Base-by-base conservation (phyloP, 306 rosid species). In the Parietaria judaica region DNA sequence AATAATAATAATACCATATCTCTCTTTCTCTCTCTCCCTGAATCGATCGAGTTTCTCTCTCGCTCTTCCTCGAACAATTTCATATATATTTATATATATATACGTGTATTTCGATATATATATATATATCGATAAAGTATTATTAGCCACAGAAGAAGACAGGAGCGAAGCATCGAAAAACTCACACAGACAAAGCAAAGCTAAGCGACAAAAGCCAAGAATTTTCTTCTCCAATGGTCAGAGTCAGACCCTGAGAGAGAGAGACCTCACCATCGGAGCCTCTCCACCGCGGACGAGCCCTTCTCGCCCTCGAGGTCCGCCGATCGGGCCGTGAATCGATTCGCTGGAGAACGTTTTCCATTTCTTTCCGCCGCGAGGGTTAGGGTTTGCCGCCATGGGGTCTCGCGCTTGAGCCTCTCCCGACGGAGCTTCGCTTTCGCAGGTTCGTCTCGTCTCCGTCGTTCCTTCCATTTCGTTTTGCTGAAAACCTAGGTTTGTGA, bases 371-470 rank as follows among this genome's bases (percentile, higher is more conserved):
- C 13, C 5, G 38, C 46, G 55, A 6, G 64, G 57, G 61, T 69
- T 67, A 36, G 79, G 71, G 34, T 60, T 61, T 41, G 48, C 31
- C 31, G 45, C 62, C 61, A 64, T 64, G 79, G 36, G 14, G 2
- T 61, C 68, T 48, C 50, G 44, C 54, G 41, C 60, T 65, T 64
- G 61, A 59, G 68, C 64, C 10, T 15, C 49, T 56, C 73, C 62
- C 43, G 47, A 68, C 76, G 67, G 79, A 56, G 77, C 56, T 69
- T 66, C 82, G 79, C 72, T 71, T 71, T 66, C 76, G 70, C 67
- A 80, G 84, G 80, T 73, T 61, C 14, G 63, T 50, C 47, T 41
- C 23, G 44, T 52, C 14, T 51, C 52, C 13, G 35, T 15, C 10
- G 6, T 14, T 7, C 9, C 31, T 23, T 11, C 14, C 36, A 41